phyloP scores from a whole-genome alignment of 1,139 yeast genomes.

The Cylindricascospora bacillispora region DNA sequence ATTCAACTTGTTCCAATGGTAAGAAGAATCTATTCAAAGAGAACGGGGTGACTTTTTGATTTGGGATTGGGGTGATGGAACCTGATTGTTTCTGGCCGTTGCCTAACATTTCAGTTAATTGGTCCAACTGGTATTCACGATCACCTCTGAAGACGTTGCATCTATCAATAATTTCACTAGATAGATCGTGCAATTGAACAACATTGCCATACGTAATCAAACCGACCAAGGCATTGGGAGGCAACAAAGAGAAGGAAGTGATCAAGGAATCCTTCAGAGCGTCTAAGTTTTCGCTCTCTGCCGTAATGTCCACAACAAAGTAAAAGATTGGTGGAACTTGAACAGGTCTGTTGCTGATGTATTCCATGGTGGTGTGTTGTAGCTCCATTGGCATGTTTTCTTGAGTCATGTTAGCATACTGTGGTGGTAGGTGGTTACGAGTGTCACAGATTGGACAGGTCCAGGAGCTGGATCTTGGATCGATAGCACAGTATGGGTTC shows the following conservation, averaged over 20 bases:
- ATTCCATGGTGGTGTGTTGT: conserved; percentile 82
- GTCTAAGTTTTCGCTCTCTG: conserved; percentile 83
- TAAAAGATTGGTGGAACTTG: conserved; percentile 87
- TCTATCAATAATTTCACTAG: conserved; percentile 63
- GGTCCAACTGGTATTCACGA: conserved; percentile 70
- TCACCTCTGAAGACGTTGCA: conserved; percentile 88
- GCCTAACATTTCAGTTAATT: conserved; percentile 64
- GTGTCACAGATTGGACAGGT: conserved; percentile 76
- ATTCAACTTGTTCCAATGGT: conserved; percentile 79
- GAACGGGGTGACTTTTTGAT: conserved; percentile 29
- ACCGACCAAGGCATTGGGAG: conserved; percentile 89
- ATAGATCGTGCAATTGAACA: conserved; percentile 88
- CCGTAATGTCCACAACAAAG: conserved; percentile 86
- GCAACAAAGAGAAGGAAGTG: conserved; percentile 69
- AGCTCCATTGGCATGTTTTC: conserved; percentile 84
- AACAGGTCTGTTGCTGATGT: conserved; percentile 78
- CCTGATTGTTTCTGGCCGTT: conserved; percentile 32
- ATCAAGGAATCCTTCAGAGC: conserved; percentile 82
- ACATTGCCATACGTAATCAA: conserved; percentile 89
- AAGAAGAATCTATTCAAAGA: conserved; percentile 62
- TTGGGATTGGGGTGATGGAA: conserved; percentile 14
- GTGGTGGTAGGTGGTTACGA: conserved; percentile 81
- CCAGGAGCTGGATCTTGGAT: conserved; percentile 76
- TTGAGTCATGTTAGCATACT: conserved; percentile 72
- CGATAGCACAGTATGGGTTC: conserved; percentile 82